Conservation (phyloP, 805 yeast species). For the Schwanniomyces pseudopolymorphus region DNA sequence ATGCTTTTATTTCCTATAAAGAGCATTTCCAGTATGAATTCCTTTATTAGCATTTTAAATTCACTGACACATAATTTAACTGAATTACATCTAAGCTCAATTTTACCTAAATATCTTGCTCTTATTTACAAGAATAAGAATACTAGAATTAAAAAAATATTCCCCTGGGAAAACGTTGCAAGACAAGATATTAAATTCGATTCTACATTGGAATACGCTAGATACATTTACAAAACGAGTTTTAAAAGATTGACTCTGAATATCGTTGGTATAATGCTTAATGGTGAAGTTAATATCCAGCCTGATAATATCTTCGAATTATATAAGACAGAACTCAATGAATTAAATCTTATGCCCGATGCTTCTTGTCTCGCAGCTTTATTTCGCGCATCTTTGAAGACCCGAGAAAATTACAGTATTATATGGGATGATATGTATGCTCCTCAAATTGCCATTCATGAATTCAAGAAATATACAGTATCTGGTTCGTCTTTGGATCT, state of each 20-base stretch:
- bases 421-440: constrained; percentile 56
- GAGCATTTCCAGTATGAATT: constrained; percentile 21
- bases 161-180: background rate
- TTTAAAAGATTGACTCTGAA: constrained; percentile 23
- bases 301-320: constrained; percentile 27
- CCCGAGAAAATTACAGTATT: constrained; percentile 17
- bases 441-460: constrained; percentile 58
- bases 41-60: constrained; percentile 14
- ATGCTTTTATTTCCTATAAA: constrained; percentile 29
- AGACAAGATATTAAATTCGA: constrained; percentile 1
- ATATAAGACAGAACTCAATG: constrained; percentile 25
- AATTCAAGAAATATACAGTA: constrained; percentile 47
- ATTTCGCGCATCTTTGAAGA: constrained; percentile 44
- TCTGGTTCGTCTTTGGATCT: constrained; percentile 8
- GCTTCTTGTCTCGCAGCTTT: constrained; percentile 41
- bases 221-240: constrained; percentile 21
- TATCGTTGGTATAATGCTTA: constrained; percentile 33
- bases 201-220: constrained; percentile 21
- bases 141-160: background rate
- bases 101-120: constrained; percentile 30
- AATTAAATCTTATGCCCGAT: constrained; percentile 19
- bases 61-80: constrained; percentile 9
- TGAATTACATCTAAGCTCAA: constrained; percentile 13
- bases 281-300: constrained; percentile 32
- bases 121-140: constrained; percentile 17